These are phyloP conservation scores for Neckera pumila DNA, from an alignment of 225 moss, liverwort and hornwort species.

Conservation along the genomic window DNA sequence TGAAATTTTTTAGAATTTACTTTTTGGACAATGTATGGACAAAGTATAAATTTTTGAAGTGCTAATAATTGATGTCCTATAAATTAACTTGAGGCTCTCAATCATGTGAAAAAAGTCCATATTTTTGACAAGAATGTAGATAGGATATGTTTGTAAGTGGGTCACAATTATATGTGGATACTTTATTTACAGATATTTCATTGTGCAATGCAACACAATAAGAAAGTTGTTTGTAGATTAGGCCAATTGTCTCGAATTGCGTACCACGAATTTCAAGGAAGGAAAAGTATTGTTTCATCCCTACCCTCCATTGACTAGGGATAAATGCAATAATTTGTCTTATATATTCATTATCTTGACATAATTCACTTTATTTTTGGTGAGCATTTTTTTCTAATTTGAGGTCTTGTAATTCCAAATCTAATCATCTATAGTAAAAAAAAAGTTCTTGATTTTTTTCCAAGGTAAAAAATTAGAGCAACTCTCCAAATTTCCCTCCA, in stretches of 20 bases:
- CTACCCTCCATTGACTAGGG: background rate
- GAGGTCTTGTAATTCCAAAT: background rate
- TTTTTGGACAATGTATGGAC: too few relatives aligned
- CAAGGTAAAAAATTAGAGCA: too few relatives aligned
- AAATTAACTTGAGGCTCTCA: too few relatives aligned
- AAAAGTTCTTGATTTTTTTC: background rate
- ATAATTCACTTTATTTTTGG: rapidly evolving
- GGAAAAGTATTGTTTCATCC: rapidly evolving
- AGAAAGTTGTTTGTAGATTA: background rate
- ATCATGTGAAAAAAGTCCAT: background rate
- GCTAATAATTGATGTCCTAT: too few relatives aligned
- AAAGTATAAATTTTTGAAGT: too few relatives aligned
- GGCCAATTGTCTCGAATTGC: background rate
- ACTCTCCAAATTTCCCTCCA: too few relatives aligned
- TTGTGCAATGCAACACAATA: rapidly evolving
- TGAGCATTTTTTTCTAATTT: background rate
- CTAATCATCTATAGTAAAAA: background rate
- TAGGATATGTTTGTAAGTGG: background rate
- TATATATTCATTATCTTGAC: background rate
- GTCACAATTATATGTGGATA: background rate
- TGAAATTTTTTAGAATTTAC: too few relatives aligned
- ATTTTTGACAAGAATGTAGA: background rate
- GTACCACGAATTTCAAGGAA: background rate
- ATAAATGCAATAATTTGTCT: background rate
- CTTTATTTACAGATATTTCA: background rate